Evolutionary conservation across 1,284 basidiomycete species (phyloP), one percentile per base, ranked within the genome.

Genomic region (Mrakiaceae sp.): DNA sequence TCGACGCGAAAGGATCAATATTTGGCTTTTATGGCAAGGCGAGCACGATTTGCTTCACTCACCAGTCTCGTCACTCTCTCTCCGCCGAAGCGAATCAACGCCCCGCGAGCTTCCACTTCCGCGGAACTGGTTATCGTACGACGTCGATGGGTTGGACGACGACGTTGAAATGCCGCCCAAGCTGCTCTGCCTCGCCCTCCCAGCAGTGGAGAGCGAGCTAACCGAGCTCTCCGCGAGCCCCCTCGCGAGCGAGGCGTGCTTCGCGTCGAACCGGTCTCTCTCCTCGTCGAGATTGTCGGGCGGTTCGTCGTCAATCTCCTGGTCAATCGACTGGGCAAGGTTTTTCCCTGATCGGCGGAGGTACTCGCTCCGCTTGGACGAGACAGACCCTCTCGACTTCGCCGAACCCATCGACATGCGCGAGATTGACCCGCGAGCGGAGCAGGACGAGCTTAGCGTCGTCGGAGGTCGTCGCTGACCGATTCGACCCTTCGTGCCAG

Each of bases 291-390:
- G 70, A 27, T 67, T n/a, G 11, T 68, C 68, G n/a, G 72, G 69
- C 43, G 68, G 62, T 53, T 72, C 72, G 49, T 71, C 61, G 51
- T 70, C 62, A 52, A 73, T 71, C 67, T 77, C 75, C 44, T 75
- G 71, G 59, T 74, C 74, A 11, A 75, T 56, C 0, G 72, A 72
- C 47, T 49, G 50, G 47, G 50, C 64, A 46, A 16, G 52, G 10
- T 16, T 16, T 46, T n/a, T 47, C 43, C 61, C 46, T 46, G 58
- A 61, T 5, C 60, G 56, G 44, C 57, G 58, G 43, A 62, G 55
- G 9, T 48, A 51, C 14, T 58, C 42, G 46, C 47, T 44, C 14
- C 58, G 27, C 5, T 53, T 39, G 6, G 59, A 61, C 8, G 49
- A 42, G 60, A 60, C 48, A 3, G 60, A 63, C 40, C 48, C 27